Base-by-base conservation (phyloP, 2,329 filamentous ascomycete species). In the Alternaria triticina region DNA sequence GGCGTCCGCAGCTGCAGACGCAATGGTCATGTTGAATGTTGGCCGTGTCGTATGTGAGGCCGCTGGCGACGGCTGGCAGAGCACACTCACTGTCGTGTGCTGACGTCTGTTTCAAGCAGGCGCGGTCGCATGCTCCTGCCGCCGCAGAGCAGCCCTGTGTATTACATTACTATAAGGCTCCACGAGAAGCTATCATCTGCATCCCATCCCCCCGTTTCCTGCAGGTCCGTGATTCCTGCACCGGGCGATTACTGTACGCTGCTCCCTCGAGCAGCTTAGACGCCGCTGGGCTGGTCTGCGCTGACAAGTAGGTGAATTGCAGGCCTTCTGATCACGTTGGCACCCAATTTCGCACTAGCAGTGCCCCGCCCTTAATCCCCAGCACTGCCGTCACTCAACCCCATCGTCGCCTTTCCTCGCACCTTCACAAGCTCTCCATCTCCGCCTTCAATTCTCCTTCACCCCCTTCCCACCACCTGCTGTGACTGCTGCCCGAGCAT, bases 81-180 rank as follows among this genome's bases (percentile, higher is more conserved):
- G 45, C 44, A 28, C 64, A 61, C 47, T 30, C 17, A 64, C 63
- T 61, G 64, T 63, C 30, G 65, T 70, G 62, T 64, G 65, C 69
- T 73, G 71, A 72, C 71, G 71, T 72, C 64, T 70, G 68, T 66
- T 70, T 64, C 62, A 52, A 64, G 66, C 65, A 71, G 54, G 54
- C 57, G 62, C 67, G 61, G 58, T 65, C 63, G 63, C 69, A 50
- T 63, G 65, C 65, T 67, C 54, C 46, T 43, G 47, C 47, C 47
- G 25, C 47, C 47, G 47, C 46, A 51, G 20, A 33, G 57, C 66
- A 65, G 61, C 62, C 65, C 57, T 54, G 65, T 68, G 46, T 40
- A 55, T 20, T 68, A 25, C 10, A 55, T 20, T 47, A 54, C 52
- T 55, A 44, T 50, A 51, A 23, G 49, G 61, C 59, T 63, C 62